These are phyloP conservation scores for Aschersonia sp. DNA, from an alignment of 2,329 filamentous ascomycete genomes.

Conservation along the genomic window DNA sequence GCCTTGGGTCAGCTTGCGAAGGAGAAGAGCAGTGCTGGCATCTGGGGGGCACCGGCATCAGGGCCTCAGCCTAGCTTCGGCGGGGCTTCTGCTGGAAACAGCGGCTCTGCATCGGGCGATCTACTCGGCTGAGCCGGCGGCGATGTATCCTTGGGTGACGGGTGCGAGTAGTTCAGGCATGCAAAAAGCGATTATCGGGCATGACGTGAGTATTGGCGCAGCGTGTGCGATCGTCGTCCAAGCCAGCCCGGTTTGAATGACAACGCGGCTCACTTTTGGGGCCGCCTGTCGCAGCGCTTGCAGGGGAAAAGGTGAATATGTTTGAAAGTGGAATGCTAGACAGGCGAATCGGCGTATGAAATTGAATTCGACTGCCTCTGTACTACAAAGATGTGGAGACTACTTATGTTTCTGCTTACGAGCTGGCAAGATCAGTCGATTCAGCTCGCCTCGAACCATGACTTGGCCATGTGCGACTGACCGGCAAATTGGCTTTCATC, in stretches of 20 bases:
- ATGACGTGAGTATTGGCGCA: no score
- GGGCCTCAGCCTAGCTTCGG: constrained; percentile 15
- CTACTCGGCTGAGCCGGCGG: constrained; percentile 25
- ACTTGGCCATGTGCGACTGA: no score
- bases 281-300: neutral
- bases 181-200: no score
- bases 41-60: constrained; percentile 66
- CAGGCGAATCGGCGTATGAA: constrained; percentile 25
- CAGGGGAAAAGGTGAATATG: constrained; percentile 3
- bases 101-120: constrained; percentile 29
- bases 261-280: neutral
- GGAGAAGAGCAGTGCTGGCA: constrained; percentile 86
- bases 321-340: constrained; percentile 21
- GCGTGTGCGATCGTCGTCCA: no score
- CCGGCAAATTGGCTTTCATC: no score
- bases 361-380: constrained; percentile 16
- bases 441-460: no score
- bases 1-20: constrained; percentile 93
- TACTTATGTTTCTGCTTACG: no score
- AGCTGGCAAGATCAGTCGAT: no score
- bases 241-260: neutral
- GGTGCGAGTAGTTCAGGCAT: no score
- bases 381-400: constrained; percentile 1
- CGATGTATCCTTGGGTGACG: neutral
- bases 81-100: constrained; percentile 11